phyloP scores from a whole-genome alignment of 1,284 basidiomycete species.

The Cystobasidium pallidum region DNA sequence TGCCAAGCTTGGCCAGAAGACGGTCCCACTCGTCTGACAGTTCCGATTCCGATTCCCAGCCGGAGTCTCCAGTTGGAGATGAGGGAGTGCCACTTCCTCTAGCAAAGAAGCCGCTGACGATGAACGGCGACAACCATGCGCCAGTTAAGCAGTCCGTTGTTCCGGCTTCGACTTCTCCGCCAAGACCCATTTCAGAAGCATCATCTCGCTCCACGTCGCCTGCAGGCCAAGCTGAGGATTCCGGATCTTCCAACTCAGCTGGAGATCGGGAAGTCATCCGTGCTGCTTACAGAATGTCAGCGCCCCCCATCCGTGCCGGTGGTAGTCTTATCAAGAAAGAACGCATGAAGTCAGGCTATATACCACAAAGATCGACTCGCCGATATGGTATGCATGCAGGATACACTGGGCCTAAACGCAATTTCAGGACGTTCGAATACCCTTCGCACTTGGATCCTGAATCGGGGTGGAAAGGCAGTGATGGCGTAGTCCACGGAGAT shows the following conservation, averaged over 20 bases:
- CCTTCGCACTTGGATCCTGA: background rate
- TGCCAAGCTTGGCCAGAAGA: constrained; percentile 11
- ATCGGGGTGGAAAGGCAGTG: constrained; percentile 5
- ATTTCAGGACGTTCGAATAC: constrained; percentile 11
- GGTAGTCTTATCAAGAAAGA: constrained; percentile 21
- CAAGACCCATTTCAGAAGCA: background rate
- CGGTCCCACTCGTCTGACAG: background rate
- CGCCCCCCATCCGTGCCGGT: background rate
- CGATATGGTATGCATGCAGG: constrained; percentile 18
- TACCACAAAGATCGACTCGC: background rate
- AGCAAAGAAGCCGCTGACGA: background rate
- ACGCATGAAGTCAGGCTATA: background rate
- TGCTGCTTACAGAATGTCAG: constrained; percentile 2
- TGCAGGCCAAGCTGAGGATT: background rate
- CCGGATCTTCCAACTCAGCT: background rate
- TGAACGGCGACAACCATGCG: background rate
- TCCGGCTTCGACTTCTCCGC: background rate
- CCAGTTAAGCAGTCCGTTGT: background rate
- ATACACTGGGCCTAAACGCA: constrained; percentile 8
- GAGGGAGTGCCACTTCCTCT: background rate
- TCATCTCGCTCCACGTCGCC: constrained; percentile 13
- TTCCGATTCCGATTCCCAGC: constrained; percentile 5
- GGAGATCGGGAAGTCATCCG: background rate
- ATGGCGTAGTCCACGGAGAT: background rate
- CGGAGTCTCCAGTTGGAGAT: constrained; percentile 7